These are phyloP conservation scores for Gardenia jasminoides DNA, from an alignment of 257 asterid genomes.

Conservation along the genomic window DNA sequence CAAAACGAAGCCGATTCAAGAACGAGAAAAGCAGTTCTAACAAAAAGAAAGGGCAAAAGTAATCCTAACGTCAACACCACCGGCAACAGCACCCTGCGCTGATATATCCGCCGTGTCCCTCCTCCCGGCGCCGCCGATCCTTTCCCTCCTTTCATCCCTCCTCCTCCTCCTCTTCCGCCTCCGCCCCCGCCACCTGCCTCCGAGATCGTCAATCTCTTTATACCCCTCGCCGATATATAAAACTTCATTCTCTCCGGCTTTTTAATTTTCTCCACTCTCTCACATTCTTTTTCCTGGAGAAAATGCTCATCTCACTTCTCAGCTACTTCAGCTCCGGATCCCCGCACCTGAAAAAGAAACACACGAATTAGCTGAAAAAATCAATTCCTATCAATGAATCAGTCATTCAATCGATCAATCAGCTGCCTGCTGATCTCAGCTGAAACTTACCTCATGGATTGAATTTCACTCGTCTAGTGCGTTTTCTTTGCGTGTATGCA, in stretches of 20 bases:
- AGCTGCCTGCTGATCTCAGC: not conserved
- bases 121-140: slow-evolving; percentile 27
- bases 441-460: not conserved
- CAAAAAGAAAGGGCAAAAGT: slow-evolving; percentile 50
- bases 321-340: slow-evolving; percentile 7
- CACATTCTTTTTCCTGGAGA: slow-evolving; percentile 20
- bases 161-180: slow-evolving; percentile 23
- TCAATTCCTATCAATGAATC: not conserved
- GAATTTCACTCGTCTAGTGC: not conserved
- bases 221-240: slow-evolving; percentile 44
- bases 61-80: slow-evolving; percentile 46
- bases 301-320: slow-evolving; percentile 12
- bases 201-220: slow-evolving; percentile 43
- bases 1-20: slow-evolving; percentile 72
- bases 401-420: too few relatives aligned
- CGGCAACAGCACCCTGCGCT: slow-evolving; percentile 51
- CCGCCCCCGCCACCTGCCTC: slow-evolving; percentile 31
- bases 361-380: not conserved
- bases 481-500: not conserved
- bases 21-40: slow-evolving; percentile 56
- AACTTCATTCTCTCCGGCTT: slow-evolving; percentile 43
- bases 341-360: not conserved
- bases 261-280: not conserved
- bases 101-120: slow-evolving; percentile 22
- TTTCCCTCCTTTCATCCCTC: slow-evolving; percentile 42